Evolutionary conservation across 2,329 filamentous ascomycete genomes (phyloP).

Genomic region (Fusarium pseudocircinatum): DNA sequence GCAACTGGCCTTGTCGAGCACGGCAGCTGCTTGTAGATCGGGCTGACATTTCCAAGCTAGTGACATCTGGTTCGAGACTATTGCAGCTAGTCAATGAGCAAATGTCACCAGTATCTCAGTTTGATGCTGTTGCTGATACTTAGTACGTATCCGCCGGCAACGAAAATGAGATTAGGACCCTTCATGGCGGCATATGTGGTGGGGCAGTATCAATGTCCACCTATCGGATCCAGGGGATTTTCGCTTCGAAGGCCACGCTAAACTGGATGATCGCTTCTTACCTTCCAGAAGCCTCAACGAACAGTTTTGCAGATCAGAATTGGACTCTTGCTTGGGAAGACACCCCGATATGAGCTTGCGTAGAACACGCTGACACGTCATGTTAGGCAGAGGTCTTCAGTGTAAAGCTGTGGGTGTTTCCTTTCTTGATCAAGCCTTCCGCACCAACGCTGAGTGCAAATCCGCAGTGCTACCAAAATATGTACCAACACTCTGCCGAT

Average conservation of each 20-base stretch:
- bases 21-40: conserved; percentile 23
- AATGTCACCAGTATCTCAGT: conserved; percentile 6
- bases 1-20: neutral
- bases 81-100: conserved; percentile 5
- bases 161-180: conserved; percentile 38
- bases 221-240: conserved; percentile 37
- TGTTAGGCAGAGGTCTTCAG: neutral
- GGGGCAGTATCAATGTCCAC: conserved; percentile 36
- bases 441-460: neutral
- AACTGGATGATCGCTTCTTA: conserved; percentile 20
- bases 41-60: neutral
- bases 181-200: conserved; percentile 37
- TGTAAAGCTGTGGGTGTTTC: neutral
- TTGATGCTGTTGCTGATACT: conserved; percentile 2
- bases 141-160: neutral
- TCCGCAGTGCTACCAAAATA: neutral
- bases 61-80: conserved; percentile 21
- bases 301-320: conserved; percentile 33
- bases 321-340: neutral
- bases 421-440: neutral
- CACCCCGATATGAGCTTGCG: neutral
- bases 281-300: conserved; percentile 43
- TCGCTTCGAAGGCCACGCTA: conserved; percentile 13
- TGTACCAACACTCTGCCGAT: conserved; percentile 31
- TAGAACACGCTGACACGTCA: conserved; percentile 5